Evolutionary conservation across 2,329 filamentous ascomycete genomes (phyloP).

Genomic region (Colletotrichum plurivorum): DNA sequence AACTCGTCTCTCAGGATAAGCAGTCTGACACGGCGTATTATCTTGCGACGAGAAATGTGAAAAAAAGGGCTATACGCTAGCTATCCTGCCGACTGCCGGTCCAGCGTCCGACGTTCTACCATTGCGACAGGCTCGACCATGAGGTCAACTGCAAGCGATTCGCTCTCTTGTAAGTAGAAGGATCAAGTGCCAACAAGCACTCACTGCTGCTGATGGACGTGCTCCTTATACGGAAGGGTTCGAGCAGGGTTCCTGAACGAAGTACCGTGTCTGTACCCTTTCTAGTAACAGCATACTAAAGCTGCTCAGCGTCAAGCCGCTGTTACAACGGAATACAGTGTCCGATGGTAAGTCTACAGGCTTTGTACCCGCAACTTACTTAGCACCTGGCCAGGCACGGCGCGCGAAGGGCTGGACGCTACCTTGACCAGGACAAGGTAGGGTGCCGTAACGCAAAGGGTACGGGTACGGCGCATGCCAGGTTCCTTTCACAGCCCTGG

Average conservation of each 20-base stretch:
- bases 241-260: slow-evolving; percentile 24
- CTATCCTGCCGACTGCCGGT: no score
- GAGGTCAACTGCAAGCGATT: no score
- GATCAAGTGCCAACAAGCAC: slow-evolving; percentile 20
- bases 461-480: slow-evolving; percentile 8
- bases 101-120: no score
- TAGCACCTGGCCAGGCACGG: slow-evolving; percentile 37
- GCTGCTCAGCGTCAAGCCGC: slow-evolving; percentile 5
- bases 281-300: slow-evolving; percentile 15
- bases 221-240: slow-evolving; percentile 27
- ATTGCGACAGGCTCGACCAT: no score
- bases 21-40: slow-evolving; percentile 8
- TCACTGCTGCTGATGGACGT: slow-evolving; percentile 24
- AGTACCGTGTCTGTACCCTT: slow-evolving; percentile 23
- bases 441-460: slow-evolving; percentile 17
- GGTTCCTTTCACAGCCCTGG: slow-evolving; percentile 12
- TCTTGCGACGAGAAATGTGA: no score
- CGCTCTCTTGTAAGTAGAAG: slow-evolving; percentile 6
- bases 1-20: background rate
- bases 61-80: no score
- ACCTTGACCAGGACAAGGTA: slow-evolving; percentile 32
- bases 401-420: slow-evolving; percentile 26
- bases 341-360: slow-evolving; percentile 4
- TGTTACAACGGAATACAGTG: slow-evolving; percentile 4
- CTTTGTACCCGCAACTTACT: slow-evolving; percentile 29